Conservation (phyloP, 2,329 filamentous ascomycete species). For the Didymella arachidicola region DNA sequence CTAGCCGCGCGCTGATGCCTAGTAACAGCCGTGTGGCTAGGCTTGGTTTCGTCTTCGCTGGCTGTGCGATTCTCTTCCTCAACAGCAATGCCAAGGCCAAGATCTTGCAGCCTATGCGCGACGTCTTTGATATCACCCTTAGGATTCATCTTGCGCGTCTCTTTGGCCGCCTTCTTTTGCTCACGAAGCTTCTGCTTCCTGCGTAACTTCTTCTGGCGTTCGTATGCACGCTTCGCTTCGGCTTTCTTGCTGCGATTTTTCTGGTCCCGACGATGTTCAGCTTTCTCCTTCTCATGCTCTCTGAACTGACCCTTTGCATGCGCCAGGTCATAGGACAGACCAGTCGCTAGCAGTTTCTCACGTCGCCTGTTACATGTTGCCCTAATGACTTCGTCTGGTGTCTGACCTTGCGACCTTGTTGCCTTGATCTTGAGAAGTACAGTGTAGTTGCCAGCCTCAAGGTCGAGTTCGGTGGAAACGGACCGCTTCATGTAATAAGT, state of each 20-base stretch:
- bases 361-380: conserved; percentile 68
- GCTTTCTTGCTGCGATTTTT: conserved; percentile 48
- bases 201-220: conserved; percentile 45
- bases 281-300: conserved; percentile 59
- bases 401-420: conserved; percentile 60
- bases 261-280: conserved; percentile 50
- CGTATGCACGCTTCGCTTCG: conserved; percentile 49
- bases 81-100: conserved; percentile 47
- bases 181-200: conserved; percentile 50
- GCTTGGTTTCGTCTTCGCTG: conserved; percentile 43
- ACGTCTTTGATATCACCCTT: conserved; percentile 39
- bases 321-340: conserved; percentile 73
- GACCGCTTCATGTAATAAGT: conserved; percentile 73
- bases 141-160: conserved; percentile 34
- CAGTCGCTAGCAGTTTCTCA: conserved; percentile 77
- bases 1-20: conserved; percentile 43
- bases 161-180: conserved; percentile 49
- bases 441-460: conserved; percentile 77
- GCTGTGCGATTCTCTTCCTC: conserved; percentile 43
- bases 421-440: conserved; percentile 79
- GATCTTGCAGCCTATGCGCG: conserved; percentile 36
- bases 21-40: conserved; percentile 37
- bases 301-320: conserved; percentile 69
- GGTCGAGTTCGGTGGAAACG: conserved; percentile 77
- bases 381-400: conserved; percentile 73